Percentiles rank a stretch among this genome's conserved stretches.
phyloP scores from a whole-genome alignment of 805 yeast species.

The Schizosaccharomyces cryophilus region DNA sequence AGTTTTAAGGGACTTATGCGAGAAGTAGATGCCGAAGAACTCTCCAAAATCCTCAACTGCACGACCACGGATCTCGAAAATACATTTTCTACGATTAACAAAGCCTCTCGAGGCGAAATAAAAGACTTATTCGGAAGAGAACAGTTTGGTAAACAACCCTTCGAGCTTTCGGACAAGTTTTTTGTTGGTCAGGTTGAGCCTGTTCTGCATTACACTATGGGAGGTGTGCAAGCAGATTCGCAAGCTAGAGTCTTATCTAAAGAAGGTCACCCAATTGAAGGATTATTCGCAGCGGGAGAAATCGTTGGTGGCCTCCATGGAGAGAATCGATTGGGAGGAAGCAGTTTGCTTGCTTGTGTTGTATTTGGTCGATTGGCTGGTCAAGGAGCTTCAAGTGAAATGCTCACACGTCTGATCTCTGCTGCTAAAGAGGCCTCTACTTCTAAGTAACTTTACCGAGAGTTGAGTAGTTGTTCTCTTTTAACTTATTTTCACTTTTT shows the following conservation, averaged over 20 bases:
- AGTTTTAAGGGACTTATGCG: slow-evolving; percentile 31
- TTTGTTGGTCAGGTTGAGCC: slow-evolving; percentile 32
- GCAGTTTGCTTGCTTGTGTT: slow-evolving; percentile 30
- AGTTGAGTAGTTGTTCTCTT: too few species aligned
- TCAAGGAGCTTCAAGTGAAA: slow-evolving; percentile 16
- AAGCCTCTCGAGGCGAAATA: slow-evolving; percentile 18
- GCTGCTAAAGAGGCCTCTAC: slow-evolving; percentile 11
- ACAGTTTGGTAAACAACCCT: slow-evolving; percentile 26
- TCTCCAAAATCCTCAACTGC: slow-evolving; percentile 20
- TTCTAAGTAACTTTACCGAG: not conserved
- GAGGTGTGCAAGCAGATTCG: slow-evolving; percentile 33
- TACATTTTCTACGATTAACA: slow-evolving; percentile 21
- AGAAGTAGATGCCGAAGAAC: slow-evolving; percentile 18
- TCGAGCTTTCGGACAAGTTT: slow-evolving; percentile 17
- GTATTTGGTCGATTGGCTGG: slow-evolving; percentile 27
- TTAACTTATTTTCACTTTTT: too few species aligned
- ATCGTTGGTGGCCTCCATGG: slow-evolving; percentile 39
- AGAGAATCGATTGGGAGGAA: slow-evolving; percentile 29
- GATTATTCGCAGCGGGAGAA: slow-evolving; percentile 33
- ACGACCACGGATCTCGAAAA: slow-evolving; percentile 13
- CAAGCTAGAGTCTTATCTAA: slow-evolving; percentile 19
- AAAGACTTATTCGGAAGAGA: slow-evolving; percentile 22
- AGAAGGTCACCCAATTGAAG: slow-evolving; percentile 13
- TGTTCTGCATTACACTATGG: slow-evolving; percentile 44
- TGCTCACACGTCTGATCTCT: slow-evolving; percentile 15